These are phyloP conservation scores for Podospora australis DNA, from an alignment of 495 filamentous ascomycete species.

Conservation along the genomic window DNA sequence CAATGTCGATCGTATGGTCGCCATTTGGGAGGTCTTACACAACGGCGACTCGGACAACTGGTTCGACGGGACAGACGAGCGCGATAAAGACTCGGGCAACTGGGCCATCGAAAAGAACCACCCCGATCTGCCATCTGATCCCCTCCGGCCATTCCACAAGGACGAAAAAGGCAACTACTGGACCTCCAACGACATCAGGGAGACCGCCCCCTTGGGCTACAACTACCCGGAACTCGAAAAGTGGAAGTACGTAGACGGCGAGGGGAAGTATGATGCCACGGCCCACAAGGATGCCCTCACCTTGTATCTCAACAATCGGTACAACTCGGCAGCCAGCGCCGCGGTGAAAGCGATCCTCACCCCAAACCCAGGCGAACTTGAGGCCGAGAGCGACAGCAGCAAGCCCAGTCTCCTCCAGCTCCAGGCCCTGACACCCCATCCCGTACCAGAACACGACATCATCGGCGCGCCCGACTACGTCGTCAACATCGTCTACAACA, in stretches of 20 bases:
- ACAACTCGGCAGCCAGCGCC: neutral
- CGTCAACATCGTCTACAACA: constrained; percentile 8
- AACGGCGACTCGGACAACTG: constrained; percentile 43
- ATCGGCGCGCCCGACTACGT: constrained; percentile 5
- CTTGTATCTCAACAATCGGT: neutral
- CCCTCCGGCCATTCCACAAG: constrained; percentile 5
- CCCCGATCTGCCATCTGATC: neutral
- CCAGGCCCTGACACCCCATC: neutral
- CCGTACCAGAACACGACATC: neutral
- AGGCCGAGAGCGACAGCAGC: no score
- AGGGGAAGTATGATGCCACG: neutral
- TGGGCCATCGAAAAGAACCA: neutral
- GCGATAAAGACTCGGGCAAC: constrained; percentile 1
- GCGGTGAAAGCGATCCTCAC: neutral
- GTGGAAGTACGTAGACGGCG: neutral
- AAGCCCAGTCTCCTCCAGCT: neutral
- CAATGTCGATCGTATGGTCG: constrained; percentile 56
- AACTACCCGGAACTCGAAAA: constrained; percentile 2
- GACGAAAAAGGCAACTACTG: constrained; percentile 1
- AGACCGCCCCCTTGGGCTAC: constrained; percentile 2
- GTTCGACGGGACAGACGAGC: neutral
- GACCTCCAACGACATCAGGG: constrained; percentile 2
- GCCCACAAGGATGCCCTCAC: constrained; percentile 3
- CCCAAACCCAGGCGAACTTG: neutral
- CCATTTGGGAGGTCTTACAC: constrained; percentile 58